phyloP scores from a whole-genome alignment of 345 rosid genomes.

The Hypericum androsaemum region DNA sequence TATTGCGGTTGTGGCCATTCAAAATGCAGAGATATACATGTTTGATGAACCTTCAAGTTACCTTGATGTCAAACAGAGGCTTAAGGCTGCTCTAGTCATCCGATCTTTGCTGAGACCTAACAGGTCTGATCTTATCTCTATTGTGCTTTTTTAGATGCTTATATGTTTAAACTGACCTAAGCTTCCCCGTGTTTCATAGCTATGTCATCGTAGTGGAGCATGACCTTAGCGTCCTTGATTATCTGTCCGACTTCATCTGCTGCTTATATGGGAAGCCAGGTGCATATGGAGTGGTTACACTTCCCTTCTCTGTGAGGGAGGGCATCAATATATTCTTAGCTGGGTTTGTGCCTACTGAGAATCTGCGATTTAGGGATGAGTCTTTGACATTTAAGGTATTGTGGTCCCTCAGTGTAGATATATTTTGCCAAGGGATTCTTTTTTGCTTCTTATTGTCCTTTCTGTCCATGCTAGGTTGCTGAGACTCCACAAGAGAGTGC shows the following conservation, averaged over 20 bases:
- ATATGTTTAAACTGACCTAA: background rate
- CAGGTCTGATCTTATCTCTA: conserved; percentile 36
- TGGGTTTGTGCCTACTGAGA: conserved; percentile 95
- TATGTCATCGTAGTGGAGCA: conserved; percentile 99
- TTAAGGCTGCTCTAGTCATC: conserved; percentile 92
- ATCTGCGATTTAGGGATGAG: conserved; percentile 85
- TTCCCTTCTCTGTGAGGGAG: conserved; percentile 95
- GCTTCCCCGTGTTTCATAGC: conserved; percentile 32
- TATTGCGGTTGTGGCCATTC: conserved; percentile 89
- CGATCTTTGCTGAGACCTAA: conserved; percentile 83
- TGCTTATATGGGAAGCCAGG: conserved; percentile 98
- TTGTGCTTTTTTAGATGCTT: background rate
- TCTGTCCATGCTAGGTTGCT: conserved; percentile 54
- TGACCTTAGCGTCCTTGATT: conserved; percentile 94
- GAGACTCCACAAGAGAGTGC: conserved; percentile 94
- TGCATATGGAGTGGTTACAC: conserved; percentile 97
- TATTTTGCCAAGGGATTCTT: background rate
- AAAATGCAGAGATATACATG: conserved; percentile 98
- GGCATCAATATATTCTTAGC: conserved; percentile 94
- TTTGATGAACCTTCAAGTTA: conserved; percentile 99
- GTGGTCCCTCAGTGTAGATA: background rate
- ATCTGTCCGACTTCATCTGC: conserved; percentile 94
- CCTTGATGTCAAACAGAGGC: conserved; percentile 98
- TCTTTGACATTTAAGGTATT: conserved; percentile 86
- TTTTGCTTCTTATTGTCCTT: background rate